Evolutionary conservation across 345 rosid genomes (phyloP).

Genomic region (Toxicodendron radicans): DNA sequence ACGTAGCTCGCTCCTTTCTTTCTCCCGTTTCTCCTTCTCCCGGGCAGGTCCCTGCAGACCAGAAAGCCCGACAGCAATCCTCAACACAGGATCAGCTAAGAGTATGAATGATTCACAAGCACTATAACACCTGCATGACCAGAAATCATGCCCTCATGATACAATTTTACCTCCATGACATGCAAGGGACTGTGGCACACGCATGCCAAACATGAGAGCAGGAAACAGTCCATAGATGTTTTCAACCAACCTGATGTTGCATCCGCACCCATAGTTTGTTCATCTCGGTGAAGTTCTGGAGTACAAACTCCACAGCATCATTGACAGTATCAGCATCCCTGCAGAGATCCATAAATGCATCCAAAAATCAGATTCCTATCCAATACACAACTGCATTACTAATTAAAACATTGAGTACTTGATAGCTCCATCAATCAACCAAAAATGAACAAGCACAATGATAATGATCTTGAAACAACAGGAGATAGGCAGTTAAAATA

Average conservation of each 20-base stretch:
- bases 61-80: conserved; percentile 98
- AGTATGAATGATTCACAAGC: conserved; percentile 91
- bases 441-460: not conserved
- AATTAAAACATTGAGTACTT: not conserved
- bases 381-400: not conserved
- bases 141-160: conserved; percentile 91
- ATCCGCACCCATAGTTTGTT: conserved; percentile 99
- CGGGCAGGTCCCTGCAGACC: conserved; percentile 99
- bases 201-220: conserved; percentile 70
- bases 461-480: not conserved
- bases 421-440: not conserved
- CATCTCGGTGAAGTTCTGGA: conserved; percentile 98
- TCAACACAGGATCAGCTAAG: conserved; percentile 97
- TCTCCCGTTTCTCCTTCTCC: conserved; percentile 97
- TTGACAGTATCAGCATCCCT: conserved; percentile 94
- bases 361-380: conserved; percentile 15
- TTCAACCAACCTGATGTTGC: conserved; percentile 99
- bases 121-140: conserved; percentile 94
- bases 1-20: conserved; percentile 98
- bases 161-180: conserved; percentile 62
- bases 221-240: conserved; percentile 46
- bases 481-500: not conserved
- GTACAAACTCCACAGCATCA: conserved; percentile 95
- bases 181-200: conserved; percentile 61
- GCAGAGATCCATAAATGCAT: conserved; percentile 24